Percentiles rank a stretch among this genome's conserved stretches.
Evolutionary conservation across 805 yeast genomes (phyloP).

Genomic region (Yarrowia yakushimensis): DNA sequence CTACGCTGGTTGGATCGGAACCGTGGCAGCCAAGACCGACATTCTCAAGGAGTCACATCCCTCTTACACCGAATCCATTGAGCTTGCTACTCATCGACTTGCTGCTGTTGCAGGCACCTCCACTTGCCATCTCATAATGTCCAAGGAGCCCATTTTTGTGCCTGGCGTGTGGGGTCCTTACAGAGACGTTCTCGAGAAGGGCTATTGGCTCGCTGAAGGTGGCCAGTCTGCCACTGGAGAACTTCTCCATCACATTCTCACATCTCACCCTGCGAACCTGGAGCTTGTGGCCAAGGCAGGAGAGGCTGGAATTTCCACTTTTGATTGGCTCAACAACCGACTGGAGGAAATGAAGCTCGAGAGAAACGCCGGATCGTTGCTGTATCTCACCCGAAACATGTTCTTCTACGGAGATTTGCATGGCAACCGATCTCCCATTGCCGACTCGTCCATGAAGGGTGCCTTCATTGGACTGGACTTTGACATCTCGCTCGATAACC

Average conservation of each 20-base stretch:
- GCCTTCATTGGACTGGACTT: slow-evolving; percentile 87
- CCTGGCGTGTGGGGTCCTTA: slow-evolving; percentile 99
- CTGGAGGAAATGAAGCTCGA: slow-evolving; percentile 63
- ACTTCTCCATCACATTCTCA: slow-evolving; percentile 77
- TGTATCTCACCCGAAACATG: slow-evolving; percentile 73
- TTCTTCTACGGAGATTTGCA: slow-evolving; percentile 95
- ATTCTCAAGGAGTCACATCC: slow-evolving; percentile 36
- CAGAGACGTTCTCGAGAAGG: slow-evolving; percentile 85
- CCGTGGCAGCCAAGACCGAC: slow-evolving; percentile 87
- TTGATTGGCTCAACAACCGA: slow-evolving; percentile 74
- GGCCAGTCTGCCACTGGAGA: slow-evolving; percentile 99
- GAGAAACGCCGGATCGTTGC: slow-evolving; percentile 63
- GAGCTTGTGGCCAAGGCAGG: slow-evolving; percentile 67
- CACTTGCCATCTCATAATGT: slow-evolving; percentile 90
- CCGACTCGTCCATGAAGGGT: slow-evolving; percentile 91
- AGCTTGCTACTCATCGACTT: slow-evolving; percentile 68
- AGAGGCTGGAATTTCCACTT: slow-evolving; percentile 59
- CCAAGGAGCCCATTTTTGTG: slow-evolving; percentile 80
- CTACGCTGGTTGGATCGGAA: slow-evolving; percentile 98
- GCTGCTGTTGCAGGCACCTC: slow-evolving; percentile 99
- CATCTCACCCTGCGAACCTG: slow-evolving; percentile 82
- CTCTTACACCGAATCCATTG: slow-evolving; percentile 30
- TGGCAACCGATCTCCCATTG: slow-evolving; percentile 97
- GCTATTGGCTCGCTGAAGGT: slow-evolving; percentile 95
- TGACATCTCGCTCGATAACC: slow-evolving; percentile 80